Percentiles rank a stretch among this genome's conserved stretches.
Evolutionary conservation across 768 basidiomycete genomes (phyloP).

Genomic region (Auriscalpium orientale): DNA sequence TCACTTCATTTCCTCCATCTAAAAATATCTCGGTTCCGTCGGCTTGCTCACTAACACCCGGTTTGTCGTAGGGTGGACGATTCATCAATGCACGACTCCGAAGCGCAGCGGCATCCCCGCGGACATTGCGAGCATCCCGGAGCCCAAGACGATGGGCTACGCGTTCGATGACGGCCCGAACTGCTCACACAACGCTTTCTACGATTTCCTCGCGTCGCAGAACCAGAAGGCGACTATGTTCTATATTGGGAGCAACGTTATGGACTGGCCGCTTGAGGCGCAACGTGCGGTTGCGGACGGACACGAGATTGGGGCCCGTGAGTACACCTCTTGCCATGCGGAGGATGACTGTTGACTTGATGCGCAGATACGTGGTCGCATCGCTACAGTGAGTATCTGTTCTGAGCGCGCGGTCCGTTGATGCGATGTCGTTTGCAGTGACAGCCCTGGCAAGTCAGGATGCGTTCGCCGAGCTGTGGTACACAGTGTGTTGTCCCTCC

Average conservation of each 20-base stretch:
- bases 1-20: no score
- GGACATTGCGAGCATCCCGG: conserved; percentile 42
- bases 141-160: conserved; percentile 52
- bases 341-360: not conserved
- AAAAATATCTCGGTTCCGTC: no score
- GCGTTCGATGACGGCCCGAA: conserved; percentile 63
- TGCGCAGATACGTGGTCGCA: conserved; percentile 43
- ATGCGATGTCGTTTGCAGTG: conserved; percentile 28
- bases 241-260: conserved; percentile 51
- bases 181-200: conserved; percentile 57
- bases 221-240: conserved; percentile 62
- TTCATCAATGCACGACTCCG: conserved; percentile 36
- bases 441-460: conserved; percentile 53
- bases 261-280: conserved; percentile 49
- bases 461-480: conserved; percentile 75
- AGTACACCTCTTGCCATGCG: conserved; percentile 23
- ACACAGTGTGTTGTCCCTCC: conserved; percentile 34
- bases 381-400: conserved; percentile 29
- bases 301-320: conserved; percentile 49
- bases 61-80: conserved; percentile 32
- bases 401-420: not conserved
- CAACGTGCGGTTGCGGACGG: conserved; percentile 46
- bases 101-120: conserved; percentile 35
- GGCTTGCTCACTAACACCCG: no score
- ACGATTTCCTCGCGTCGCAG: conserved; percentile 42